phyloP scores from a whole-genome alignment of 2,329 filamentous ascomycete genomes.

The Ceratocystis albifundus region DNA sequence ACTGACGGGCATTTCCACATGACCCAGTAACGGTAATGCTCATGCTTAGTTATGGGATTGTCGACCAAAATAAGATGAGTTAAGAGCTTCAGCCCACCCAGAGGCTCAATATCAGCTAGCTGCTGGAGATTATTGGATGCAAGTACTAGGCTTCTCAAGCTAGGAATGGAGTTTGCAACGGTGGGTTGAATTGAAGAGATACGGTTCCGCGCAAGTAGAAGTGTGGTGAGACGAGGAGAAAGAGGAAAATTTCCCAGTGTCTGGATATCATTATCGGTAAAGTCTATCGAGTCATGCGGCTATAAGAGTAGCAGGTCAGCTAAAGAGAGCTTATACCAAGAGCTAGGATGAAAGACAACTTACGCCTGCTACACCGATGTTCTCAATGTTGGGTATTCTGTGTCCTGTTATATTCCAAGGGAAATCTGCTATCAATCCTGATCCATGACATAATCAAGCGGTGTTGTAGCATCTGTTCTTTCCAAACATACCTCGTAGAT shows the following conservation, averaged over 20 bases:
- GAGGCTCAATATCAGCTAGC: slow-evolving; percentile 75
- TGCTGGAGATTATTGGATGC: slow-evolving; percentile 73
- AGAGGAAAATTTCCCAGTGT: slow-evolving; percentile 85
- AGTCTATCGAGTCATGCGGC: slow-evolving; percentile 94
- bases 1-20: slow-evolving; percentile 77
- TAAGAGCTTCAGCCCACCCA: slow-evolving; percentile 56
- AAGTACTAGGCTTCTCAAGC: slow-evolving; percentile 69
- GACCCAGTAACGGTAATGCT: slow-evolving; percentile 89
- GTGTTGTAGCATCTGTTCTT: slow-evolving; percentile 97
- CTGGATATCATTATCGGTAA: slow-evolving; percentile 96
- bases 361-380: slow-evolving; percentile 87
- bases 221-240: slow-evolving; percentile 72
- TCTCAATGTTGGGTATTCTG: slow-evolving; percentile 95
- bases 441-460: slow-evolving; percentile 42
- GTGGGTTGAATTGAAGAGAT: slow-evolving; percentile 68
- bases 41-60: slow-evolving; percentile 67
- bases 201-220: slow-evolving; percentile 83
- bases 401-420: slow-evolving; percentile 60
- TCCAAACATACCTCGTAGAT: slow-evolving; percentile 95
- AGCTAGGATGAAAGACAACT: slow-evolving; percentile 31
- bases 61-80: slow-evolving; percentile 73
- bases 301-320: slow-evolving; percentile 30
- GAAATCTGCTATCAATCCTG: slow-evolving; percentile 69
- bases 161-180: slow-evolving; percentile 64
- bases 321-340: not conserved